Conservation (phyloP, 345 rosid genomes). For the Acer yangbiense region DNA sequence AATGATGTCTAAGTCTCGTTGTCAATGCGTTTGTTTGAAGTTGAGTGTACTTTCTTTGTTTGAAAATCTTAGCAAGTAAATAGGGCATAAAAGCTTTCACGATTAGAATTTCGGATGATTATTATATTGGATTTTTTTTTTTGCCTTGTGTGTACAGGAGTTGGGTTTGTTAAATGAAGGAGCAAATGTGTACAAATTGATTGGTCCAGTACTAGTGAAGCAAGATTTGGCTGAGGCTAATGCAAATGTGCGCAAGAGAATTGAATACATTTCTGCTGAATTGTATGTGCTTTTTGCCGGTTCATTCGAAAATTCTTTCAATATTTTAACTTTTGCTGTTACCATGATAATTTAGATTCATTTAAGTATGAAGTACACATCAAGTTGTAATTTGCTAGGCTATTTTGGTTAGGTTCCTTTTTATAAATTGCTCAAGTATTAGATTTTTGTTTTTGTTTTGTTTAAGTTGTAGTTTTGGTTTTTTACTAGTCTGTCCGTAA, state of each 20-base stretch:
- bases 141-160: conserved; percentile 47
- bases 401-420: not conserved
- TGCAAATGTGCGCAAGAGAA: conserved; percentile 93
- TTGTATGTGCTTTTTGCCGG: conserved; percentile 44
- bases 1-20: too few relatives aligned
- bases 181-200: conserved; percentile 93
- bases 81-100: not conserved
- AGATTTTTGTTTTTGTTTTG: not conserved
- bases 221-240: conserved; percentile 97
- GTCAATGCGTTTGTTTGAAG: too few relatives aligned
- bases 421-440: not conserved
- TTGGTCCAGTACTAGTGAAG: conserved; percentile 96
- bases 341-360: not conserved
- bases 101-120: conserved; percentile 9
- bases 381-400: not conserved
- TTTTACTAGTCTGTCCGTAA: not conserved
- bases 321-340: not conserved
- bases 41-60: not conserved
- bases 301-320: not conserved
- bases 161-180: conserved; percentile 80
- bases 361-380: not conserved
- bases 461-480: not conserved
- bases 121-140: not conserved
- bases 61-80: not conserved
- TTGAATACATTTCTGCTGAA: conserved; percentile 92